Base-by-base conservation (phyloP, 192 early-diverging fungal genomes). In the Entophlyctis helioformis region DNA sequence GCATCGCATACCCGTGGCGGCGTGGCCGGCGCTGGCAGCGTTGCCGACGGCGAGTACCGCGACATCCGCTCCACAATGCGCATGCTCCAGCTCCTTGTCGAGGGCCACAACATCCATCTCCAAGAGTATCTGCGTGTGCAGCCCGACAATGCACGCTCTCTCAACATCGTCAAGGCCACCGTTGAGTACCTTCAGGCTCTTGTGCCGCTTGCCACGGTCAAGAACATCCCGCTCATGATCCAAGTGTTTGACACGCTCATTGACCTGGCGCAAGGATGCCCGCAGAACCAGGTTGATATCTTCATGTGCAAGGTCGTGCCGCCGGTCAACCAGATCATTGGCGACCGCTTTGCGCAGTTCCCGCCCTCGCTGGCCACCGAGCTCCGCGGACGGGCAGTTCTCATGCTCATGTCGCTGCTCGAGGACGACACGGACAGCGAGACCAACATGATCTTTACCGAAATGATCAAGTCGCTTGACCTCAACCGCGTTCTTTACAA, bases 171-270 rank as follows among this genome's bases (percentile, higher is more conserved):
- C n/a, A 54, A 45, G 15, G 61, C 46, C 29, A 49, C 46, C 21
- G 60, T 63, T 10, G 60, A 63, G 11, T 63, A 54, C 39, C 28
- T 63, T 16, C 54, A 59, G 16, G 50, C 56, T 0, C 19, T 60
- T 42, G 46, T 59, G 4, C 38, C 50, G 4, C 11, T 63, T 5
- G 48, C 53, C 3, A 42, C n/a, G 6, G 36, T 12, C 13, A 39
- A 39, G 22, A 39, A 62, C 4, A 22, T 59, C 10, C 50, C 57
- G 9, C 23, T 63, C 18, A 47, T 63, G 4, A 50, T 63, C 44
- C 60, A 63, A 43, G 60, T 54, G 13, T 60, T 63, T 46, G 57
- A 63, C 39, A 63, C 60, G 7, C 31, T 63, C n/a, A 63, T 60
- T 33, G 60, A 63, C 39, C 32, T 63, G 7, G 53, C 55, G 2